phyloP scores from a whole-genome alignment of 306 rosid species.

The Benincasa hispida region DNA sequence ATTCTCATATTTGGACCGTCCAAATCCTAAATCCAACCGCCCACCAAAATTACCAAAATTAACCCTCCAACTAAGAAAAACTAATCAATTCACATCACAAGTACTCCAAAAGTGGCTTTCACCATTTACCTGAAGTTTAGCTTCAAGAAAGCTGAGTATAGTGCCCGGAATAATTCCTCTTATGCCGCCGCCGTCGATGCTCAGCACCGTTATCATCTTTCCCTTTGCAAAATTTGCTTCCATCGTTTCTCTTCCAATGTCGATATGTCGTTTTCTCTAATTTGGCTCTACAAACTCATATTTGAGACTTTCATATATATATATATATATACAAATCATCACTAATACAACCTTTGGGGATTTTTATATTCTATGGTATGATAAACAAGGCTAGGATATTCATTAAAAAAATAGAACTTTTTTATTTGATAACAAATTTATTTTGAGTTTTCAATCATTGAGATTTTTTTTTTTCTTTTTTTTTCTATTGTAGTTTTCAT shows the following conservation, averaged over 20 bases:
- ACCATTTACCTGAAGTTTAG: slow-evolving; percentile 22
- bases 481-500: no score
- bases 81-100: neutral
- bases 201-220: slow-evolving; percentile 24
- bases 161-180: slow-evolving; percentile 30
- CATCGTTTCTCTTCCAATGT: neutral
- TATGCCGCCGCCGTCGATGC: slow-evolving; percentile 40
- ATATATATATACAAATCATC: neutral
- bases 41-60: neutral
- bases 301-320: neutral
- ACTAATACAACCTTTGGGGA: neutral
- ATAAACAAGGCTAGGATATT: neutral
- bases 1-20: slow-evolving; percentile 25
- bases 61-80: neutral
- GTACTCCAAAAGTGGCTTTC: neutral
- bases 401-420: no score
- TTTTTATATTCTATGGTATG: neutral
- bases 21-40: slow-evolving; percentile 9
- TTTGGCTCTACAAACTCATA: neutral
- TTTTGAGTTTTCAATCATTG: no score
- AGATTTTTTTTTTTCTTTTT: no score
- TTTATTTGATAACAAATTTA: neutral
- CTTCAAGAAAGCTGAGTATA: slow-evolving; percentile 20
- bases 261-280: neutral
- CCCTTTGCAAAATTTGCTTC: slow-evolving; percentile 1